Percentiles rank a stretch among this genome's conserved stretches.
Conservation (phyloP, 2,329 filamentous ascomycete species). For the Colletotrichum sp. region DNA sequence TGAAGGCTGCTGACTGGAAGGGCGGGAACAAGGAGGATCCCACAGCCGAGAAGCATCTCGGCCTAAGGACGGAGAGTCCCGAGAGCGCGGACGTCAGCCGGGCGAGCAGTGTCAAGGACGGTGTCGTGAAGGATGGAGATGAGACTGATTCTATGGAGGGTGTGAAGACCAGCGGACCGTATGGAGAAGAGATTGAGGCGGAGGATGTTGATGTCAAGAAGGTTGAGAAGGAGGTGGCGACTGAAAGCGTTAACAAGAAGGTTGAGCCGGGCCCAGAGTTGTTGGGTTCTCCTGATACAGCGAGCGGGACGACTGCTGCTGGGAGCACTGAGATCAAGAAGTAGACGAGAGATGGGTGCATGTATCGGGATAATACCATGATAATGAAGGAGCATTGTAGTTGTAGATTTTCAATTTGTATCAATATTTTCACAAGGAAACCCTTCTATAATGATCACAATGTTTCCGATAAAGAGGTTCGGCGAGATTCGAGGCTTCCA, state of each 20-base stretch:
- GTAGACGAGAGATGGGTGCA: background rate
- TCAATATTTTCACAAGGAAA: background rate
- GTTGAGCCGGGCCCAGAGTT: constrained; percentile 5
- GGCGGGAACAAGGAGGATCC: constrained; percentile 56
- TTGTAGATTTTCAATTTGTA: background rate
- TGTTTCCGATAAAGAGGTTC: too few relatives aligned
- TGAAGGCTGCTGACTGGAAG: constrained; percentile 76
- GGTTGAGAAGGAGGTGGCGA: background rate
- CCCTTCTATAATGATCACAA: too few relatives aligned
- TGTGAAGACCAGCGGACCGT: constrained; percentile 40
- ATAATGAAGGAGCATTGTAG: background rate
- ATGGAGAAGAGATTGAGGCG: constrained; percentile 31
- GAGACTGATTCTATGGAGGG: constrained; percentile 31
- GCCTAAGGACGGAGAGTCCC: constrained; percentile 69
- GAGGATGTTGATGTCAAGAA: constrained; percentile 12
- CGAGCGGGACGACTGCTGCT: constrained; percentile 1
- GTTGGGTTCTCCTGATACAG: constrained; percentile 9
- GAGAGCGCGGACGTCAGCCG: constrained; percentile 72
- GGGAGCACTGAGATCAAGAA: constrained; percentile 6
- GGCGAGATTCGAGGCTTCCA: too few relatives aligned
- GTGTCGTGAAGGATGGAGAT: constrained; percentile 24
- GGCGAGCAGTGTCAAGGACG: constrained; percentile 70
- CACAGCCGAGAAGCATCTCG: constrained; percentile 66
- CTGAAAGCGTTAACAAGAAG: background rate
- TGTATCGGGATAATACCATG: background rate